Percentiles rank a stretch among this genome's conserved stretches.
Conservation (phyloP, 2,329 filamentous ascomycete species). For the Lomentospora prolificans region DNA sequence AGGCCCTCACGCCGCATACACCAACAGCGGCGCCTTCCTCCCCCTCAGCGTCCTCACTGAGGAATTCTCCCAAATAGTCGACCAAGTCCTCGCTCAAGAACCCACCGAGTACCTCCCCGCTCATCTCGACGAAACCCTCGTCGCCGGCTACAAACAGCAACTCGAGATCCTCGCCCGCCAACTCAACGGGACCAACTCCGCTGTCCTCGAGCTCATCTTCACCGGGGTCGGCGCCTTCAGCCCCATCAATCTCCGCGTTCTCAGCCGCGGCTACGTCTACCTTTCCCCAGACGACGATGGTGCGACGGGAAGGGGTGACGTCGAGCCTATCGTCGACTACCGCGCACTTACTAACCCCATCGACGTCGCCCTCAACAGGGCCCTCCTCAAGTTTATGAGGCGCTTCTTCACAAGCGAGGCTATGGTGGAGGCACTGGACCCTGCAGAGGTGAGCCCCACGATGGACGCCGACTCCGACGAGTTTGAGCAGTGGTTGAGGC, state of each 20-base stretch:
- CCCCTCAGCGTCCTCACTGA: conserved; percentile 15
- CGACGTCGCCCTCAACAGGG: conserved; percentile 39
- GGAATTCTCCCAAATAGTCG: conserved; percentile 13
- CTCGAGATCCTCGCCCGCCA: conserved; percentile 12
- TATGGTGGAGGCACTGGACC: conserved; percentile 22
- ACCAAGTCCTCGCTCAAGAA: conserved; percentile 15
- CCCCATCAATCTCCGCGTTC: conserved; percentile 24
- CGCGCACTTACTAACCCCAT: conserved; percentile 34
- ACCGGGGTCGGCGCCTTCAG: conserved; percentile 10
- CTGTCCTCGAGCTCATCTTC: conserved; percentile 16
- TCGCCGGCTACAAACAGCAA: conserved; percentile 14
- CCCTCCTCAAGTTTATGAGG: conserved; percentile 27
- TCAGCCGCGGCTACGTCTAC: conserved; percentile 44
- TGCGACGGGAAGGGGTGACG: conserved; percentile 19
- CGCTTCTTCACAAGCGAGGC: conserved; percentile 20
- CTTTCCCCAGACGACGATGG: conserved; percentile 30
- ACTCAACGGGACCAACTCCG: conserved; percentile 13
- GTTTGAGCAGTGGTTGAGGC: conserved; percentile 13
- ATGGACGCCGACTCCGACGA: conserved; percentile 15
- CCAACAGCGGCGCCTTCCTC: conserved; percentile 14
- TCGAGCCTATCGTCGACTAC: conserved; percentile 39
- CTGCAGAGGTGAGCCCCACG: conserved; percentile 25
- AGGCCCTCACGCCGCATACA: conserved; percentile 12
- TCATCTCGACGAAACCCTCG: conserved; percentile 10
- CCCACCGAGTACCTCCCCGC: conserved; percentile 15